Evolutionary conservation across 176 grass and related monocot genomes (phyloP).

Genomic region (Oryza meyeriana): DNA sequence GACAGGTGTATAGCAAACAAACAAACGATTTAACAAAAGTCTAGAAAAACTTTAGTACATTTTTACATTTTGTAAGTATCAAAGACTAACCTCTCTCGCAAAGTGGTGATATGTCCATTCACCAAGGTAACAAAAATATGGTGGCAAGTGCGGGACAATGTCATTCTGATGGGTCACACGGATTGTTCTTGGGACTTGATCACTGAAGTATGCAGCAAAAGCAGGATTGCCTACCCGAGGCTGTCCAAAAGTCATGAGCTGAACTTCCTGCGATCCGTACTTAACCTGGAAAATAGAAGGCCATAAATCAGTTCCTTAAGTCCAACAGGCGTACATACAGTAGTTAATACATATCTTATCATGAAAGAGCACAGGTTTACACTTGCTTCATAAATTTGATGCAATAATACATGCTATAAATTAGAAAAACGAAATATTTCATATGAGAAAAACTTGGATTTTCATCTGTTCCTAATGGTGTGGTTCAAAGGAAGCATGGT

Average conservation of each 20-base stretch:
- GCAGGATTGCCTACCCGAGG: conserved; percentile 89
- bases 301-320: conserved; percentile 3
- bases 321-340: conserved; percentile 1
- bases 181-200: conserved; percentile 58
- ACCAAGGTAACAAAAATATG: conserved; percentile 71
- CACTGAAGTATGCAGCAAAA: conserved; percentile 72
- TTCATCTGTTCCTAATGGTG: background rate
- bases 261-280: conserved; percentile 54
- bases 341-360: background rate
- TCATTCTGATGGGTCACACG: conserved; percentile 90
- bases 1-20: conserved; percentile 10
- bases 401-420: background rate
- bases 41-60: background rate
- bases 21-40: background rate
- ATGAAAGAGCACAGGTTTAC: background rate
- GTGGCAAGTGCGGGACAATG: conserved; percentile 86
- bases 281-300: conserved; percentile 52
- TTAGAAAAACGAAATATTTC: background rate
- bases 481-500: background rate
- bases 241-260: conserved; percentile 83
- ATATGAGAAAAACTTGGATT: background rate
- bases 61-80: background rate
- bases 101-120: conserved; percentile 91
- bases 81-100: conserved; percentile 65
- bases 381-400: conserved; percentile 12